Evolutionary conservation across 306 rosid genomes (phyloP), one percentile per base, ranked within the genome.

Genomic region (Ammopiptanthus mongolicus): DNA sequence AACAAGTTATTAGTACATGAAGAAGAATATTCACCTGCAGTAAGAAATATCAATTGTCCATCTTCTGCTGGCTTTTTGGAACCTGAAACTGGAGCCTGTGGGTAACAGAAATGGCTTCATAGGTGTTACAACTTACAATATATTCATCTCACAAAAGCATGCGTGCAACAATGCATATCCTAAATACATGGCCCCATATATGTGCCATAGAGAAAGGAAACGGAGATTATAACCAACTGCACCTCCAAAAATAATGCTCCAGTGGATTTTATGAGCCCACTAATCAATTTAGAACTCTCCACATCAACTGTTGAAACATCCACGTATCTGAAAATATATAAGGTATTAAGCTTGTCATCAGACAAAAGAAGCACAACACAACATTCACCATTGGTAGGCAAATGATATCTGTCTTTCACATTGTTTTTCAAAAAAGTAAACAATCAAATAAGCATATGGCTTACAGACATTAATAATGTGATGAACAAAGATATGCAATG

Each of bases 11-110:
- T n/a, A 15, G 64, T 37, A 80, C 59, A 37, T 37, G 46, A 39
- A 58, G 73, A 71, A 65, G 23, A 39, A 39, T 41, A 60, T 73
- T 52, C 65, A 87, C 97, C 98, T 85, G 99, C 99, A 39, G 99
- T 85, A 56, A 95, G 99, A 89, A 95, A 95, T 75, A 95, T 95
- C 82, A 95, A 80, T 67, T 90, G 91, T 8, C 99, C 99, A 80
- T 95, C 97, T 84, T 92, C 99, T 67, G 99, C 99, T 65, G 99
- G 97, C 75, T 90, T 90, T 81, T 92, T 92, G 71, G 97, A 95
- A 62, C 97, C 97, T 19, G 99, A 95, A 82, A 95, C 99, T 41
- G 99, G 99, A 81, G 99, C 99, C 99, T 95, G 73, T 11, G 65
- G 71, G 53, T 37, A 74, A 71, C 18, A 19, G 55, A 74, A 46